Evolutionary conservation across 225 moss, liverwort and hornwort genomes (phyloP), one percentile per base, ranked within the genome.

Genomic region (Polytrichum commune): DNA sequence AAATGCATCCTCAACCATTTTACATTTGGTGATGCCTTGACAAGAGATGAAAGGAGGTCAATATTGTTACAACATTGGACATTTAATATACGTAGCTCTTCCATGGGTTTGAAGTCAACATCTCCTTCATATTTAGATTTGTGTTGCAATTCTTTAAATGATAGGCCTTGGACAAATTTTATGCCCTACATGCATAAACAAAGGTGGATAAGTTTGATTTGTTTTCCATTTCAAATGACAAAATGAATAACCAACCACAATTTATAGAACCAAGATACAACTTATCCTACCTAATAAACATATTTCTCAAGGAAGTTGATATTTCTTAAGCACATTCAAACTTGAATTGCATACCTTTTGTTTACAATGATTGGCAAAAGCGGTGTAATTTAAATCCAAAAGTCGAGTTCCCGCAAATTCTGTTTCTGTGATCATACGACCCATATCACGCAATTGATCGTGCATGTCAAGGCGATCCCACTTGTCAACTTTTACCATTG

Each of bases 371-470:
- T 55, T 16, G 55, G 18, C 7, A n/a, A 65, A 32, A 38, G 35
- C 35, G 20, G 35, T 1, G 5, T 32, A 32, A 65, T 35, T 0
- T 65, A 35, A 32, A 9, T 65, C 8, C 4, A 18, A 19, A 19
- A 32, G 32, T 65, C 22, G 35, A 65, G 65, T 32, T 35, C 32
- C 32, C 35, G 2, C 65, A 65, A 65, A 65, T n/a, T 65, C 7
- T 7, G 20, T 24, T 18, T 65, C 35, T 5, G 27, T 54, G 28
- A 69, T 27, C 28, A 54, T 69, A 16, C 55, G 55, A 18, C 54
- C 54, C 27, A 54, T 24, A 69, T 69, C 69, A 10, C 55, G 27
- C 69, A 69, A 69, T 26, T 69, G 55, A 54, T 69, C 53, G 20
- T 69, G 69, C 53, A 69, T 69, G 24, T 27, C 5, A 22, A 69